These are phyloP conservation scores for Casuarina cunninghamiana DNA, from an alignment of 306 rosid species.

Conservation along the genomic window DNA sequence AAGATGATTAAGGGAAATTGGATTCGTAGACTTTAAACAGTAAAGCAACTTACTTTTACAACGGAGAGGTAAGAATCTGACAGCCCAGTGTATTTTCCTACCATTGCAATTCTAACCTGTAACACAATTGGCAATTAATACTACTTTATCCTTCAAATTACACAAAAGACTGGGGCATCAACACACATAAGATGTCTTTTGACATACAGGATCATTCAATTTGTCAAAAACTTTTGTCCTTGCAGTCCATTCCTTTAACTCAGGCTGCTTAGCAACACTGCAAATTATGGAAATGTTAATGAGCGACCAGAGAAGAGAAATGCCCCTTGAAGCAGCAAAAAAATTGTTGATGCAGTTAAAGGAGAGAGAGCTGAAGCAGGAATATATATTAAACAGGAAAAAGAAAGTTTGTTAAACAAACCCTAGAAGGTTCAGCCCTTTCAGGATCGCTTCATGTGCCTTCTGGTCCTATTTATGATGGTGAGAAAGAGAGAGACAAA, in stretches of 20 bases:
- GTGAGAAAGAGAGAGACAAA: conserved; percentile 2
- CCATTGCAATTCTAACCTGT: conserved; percentile 94
- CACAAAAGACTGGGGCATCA: conserved; percentile 4
- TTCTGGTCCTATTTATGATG: conserved; percentile 66
- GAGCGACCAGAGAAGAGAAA: neutral
- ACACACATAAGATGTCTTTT: conserved; percentile 19
- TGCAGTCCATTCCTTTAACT: conserved; percentile 67
- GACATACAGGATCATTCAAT: conserved; percentile 54
- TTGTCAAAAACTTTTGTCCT: conserved; percentile 59
- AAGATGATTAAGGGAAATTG: neutral
- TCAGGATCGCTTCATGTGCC: conserved; percentile 88
- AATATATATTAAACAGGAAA: conserved; percentile 12
- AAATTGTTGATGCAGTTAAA: conserved; percentile 7
- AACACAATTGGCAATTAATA: neutral
- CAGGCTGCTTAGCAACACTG: conserved; percentile 60
- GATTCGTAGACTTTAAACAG: neutral
- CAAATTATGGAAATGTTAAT: conserved; percentile 24
- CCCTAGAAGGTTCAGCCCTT: conserved; percentile 68
- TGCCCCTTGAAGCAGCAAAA: conserved; percentile 2
- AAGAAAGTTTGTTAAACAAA: conserved; percentile 44
- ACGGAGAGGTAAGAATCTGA: conserved; percentile 95
- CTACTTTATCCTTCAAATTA: neutral
- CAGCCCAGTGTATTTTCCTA: conserved; percentile 92
- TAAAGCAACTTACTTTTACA: conserved; percentile 52
- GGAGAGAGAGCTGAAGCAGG: neutral